A percentile compares a stretch with the other conserved stretches of the same genome.
Evolutionary conservation across 495 filamentous ascomycete species (phyloP).

Genomic region (Lasiosphaeria hispida): DNA sequence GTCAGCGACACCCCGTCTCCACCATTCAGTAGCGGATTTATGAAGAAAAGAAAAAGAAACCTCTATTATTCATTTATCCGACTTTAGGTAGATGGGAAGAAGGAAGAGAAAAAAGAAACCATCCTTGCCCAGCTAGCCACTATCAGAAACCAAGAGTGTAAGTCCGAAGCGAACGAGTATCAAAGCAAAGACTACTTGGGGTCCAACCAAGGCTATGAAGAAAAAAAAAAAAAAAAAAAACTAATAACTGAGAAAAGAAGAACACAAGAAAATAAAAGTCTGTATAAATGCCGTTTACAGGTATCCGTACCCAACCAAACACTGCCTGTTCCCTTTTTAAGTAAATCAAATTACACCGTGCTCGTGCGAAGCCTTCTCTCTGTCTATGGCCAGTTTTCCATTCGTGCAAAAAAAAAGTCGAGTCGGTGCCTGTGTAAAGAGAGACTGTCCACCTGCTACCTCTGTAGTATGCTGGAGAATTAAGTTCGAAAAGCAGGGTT

Average conservation of each 20-base stretch:
- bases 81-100: not conserved
- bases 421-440: conserved; percentile 4
- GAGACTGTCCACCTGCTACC: not conserved
- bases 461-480: conserved; percentile 6
- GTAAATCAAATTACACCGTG: conserved; percentile 41
- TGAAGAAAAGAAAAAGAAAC: not conserved
- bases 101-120: not conserved
- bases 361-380: conserved; percentile 37
- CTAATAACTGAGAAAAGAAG: not conserved
- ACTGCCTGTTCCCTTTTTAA: conserved; percentile 27
- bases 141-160: not conserved
- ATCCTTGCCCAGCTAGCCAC: not conserved
- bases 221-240: conserved; percentile 25
- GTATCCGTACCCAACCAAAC: conserved; percentile 22
- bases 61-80: conserved; percentile 13
- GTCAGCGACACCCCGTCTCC: no score
- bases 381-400: conserved; percentile 41
- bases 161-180: conserved; percentile 4
- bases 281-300: conserved; percentile 26
- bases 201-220: conserved; percentile 3
- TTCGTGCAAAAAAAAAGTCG: conserved; percentile 35
- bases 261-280: conserved; percentile 24
- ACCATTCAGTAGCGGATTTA: no score
- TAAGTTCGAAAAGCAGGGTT: conserved; percentile 8
- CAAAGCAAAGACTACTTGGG: conserved; percentile 6